Conservation (phyloP, 257 asterid genomes). For the Capsicum chinense region DNA sequence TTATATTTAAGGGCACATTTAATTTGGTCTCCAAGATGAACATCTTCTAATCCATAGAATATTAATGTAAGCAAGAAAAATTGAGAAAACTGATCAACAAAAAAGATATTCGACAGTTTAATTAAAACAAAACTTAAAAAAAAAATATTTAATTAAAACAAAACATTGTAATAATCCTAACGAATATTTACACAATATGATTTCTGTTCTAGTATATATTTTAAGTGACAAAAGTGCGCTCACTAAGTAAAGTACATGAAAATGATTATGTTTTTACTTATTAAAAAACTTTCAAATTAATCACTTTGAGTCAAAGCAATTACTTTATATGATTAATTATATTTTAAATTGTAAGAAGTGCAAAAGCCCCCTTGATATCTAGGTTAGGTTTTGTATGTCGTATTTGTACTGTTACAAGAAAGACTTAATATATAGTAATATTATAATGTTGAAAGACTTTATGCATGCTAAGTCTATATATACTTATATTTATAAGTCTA, state of each 20-base stretch:
- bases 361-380: neutral
- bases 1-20: no score
- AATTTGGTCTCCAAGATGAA: no score
- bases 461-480: neutral
- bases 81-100: no score
- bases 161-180: no score
- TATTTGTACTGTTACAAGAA: neutral
- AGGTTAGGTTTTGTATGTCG: neutral
- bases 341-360: neutral
- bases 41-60: no score
- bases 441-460: neutral
- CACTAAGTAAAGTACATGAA: neutral
- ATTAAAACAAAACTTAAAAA: no score
- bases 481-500: neutral
- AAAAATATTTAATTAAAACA: no score
- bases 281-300: neutral
- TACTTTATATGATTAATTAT: neutral
- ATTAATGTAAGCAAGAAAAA: no score
- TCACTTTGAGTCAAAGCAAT: neutral
- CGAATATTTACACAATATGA: no score
- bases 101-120: no score
- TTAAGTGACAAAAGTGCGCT: neutral
- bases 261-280: neutral
- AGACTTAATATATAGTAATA: neutral
- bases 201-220: no score